phyloP scores from a whole-genome alignment of 1,139 yeast species.

The Scheffersomyces cryptocercus region DNA sequence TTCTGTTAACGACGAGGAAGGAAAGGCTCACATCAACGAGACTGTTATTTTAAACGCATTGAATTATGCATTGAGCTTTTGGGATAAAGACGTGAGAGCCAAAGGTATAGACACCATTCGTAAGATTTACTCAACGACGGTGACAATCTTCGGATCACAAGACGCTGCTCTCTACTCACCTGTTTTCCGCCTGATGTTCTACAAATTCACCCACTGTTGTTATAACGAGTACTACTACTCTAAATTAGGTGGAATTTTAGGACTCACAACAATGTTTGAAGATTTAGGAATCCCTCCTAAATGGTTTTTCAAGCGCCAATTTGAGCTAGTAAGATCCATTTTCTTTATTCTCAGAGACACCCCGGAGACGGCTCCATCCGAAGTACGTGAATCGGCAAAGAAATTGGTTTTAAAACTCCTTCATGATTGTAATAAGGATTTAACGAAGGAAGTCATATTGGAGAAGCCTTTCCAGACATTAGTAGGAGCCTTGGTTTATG shows the following conservation, averaged over 20 bases:
- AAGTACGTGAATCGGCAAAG: conserved; percentile 72
- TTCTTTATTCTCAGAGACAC: conserved; percentile 90
- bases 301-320: conserved; percentile 77
- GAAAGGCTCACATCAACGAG: conserved; percentile 68
- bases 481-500: conserved; percentile 86
- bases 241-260: conserved; percentile 87
- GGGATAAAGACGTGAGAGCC: conserved; percentile 66
- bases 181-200: conserved; percentile 72
- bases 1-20: conserved; percentile 78
- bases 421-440: conserved; percentile 61
- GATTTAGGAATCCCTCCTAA: conserved; percentile 66
- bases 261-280: conserved; percentile 70
- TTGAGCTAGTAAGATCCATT: conserved; percentile 82
- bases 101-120: conserved; percentile 72
- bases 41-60: conserved; percentile 73
- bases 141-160: conserved; percentile 62
- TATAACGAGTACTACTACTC: conserved; percentile 84
- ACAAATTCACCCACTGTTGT: conserved; percentile 86
- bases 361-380: conserved; percentile 83
- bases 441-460: conserved; percentile 58
- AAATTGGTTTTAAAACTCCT: conserved; percentile 64
- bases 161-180: conserved; percentile 73
- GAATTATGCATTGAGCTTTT: conserved; percentile 77
- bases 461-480: conserved; percentile 83
- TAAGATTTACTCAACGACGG: conserved; percentile 61